Conservation (phyloP, 805 yeast species). For the Wickerhamiella brachini region DNA sequence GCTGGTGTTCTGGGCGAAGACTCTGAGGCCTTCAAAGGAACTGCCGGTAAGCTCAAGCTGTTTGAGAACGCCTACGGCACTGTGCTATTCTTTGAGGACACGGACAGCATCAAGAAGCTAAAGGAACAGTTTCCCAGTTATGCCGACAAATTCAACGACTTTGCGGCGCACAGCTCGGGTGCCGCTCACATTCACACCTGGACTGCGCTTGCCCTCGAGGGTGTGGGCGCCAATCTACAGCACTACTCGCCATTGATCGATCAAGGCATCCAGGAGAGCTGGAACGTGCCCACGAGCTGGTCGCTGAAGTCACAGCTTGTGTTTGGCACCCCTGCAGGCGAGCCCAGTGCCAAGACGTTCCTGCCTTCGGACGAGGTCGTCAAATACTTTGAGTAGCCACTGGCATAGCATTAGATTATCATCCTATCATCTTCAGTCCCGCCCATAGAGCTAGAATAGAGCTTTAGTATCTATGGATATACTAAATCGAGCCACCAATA, state of each 20-base stretch:
- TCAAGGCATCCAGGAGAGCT: conserved; percentile 26
- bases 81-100: conserved; percentile 35
- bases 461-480: no score
- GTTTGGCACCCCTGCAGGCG: conserved; percentile 33
- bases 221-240: conserved; percentile 39
- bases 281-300: conserved; percentile 32
- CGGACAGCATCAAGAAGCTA: conserved; percentile 26
- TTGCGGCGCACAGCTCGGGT: conserved; percentile 32
- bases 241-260: conserved; percentile 37
- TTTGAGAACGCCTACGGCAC: conserved; percentile 37
- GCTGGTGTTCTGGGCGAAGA: conserved; percentile 23
- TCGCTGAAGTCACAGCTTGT: conserved; percentile 36
- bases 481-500: no score
- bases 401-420: neutral
- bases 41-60: conserved; percentile 31
- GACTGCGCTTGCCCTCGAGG: conserved; percentile 33
- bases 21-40: conserved; percentile 23
- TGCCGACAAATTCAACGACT: conserved; percentile 34
- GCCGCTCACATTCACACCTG: conserved; percentile 38
- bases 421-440: no score
- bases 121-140: conserved; percentile 32
- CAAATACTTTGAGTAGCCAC: neutral
- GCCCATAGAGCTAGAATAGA: no score
- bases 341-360: conserved; percentile 29
- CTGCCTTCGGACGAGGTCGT: conserved; percentile 18